Conservation (phyloP, 306 rosid genomes). For the Glycine latifolia region DNA sequence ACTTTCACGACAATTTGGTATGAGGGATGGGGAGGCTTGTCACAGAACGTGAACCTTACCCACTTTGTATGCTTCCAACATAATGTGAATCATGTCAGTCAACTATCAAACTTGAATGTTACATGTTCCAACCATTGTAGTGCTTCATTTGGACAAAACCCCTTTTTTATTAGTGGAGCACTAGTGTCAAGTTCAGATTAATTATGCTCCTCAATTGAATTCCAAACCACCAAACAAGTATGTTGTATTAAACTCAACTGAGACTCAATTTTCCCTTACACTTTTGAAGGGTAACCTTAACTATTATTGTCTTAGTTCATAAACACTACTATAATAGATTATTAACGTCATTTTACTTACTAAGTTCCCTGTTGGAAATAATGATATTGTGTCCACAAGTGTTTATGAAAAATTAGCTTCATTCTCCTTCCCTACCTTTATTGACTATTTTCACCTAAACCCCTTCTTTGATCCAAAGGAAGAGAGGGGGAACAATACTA, state of each 20-base stretch:
- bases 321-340: background rate
- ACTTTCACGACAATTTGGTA: no score
- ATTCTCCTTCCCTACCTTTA: background rate
- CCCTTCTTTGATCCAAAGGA: background rate
- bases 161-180: background rate
- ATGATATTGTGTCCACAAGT: slow-evolving; percentile 8
- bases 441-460: slow-evolving; percentile 19
- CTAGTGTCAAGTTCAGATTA: background rate
- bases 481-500: no score
- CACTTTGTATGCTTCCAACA: no score
- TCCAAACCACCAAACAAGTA: background rate
- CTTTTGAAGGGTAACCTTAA: background rate
- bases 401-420: no score
- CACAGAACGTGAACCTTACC: no score
- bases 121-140: slow-evolving; percentile 5
- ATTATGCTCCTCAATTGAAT: background rate
- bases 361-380: background rate
- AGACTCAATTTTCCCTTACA: background rate
- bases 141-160: background rate
- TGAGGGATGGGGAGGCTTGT: no score
- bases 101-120: background rate
- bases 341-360: slow-evolving; percentile 12
- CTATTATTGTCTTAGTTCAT: background rate
- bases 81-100: background rate
- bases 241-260: background rate